Evolutionary conservation across 805 yeast genomes (phyloP), one percentile per base, ranked within the genome.

Genomic region (Wickerhamiella parazyma): DNA sequence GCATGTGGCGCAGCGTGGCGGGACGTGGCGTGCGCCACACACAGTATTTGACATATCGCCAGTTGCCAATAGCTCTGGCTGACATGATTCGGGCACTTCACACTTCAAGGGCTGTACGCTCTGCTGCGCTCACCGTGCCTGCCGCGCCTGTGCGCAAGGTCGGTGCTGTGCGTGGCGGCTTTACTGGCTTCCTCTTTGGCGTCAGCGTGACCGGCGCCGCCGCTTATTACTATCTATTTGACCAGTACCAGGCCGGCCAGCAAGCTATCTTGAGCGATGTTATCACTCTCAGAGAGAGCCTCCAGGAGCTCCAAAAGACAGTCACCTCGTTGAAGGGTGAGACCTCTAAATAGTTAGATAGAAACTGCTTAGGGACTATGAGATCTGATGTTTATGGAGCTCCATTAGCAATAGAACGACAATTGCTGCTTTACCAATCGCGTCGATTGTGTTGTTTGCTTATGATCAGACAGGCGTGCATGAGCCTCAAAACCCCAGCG

Each of bases 111-210:
- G 41, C 28, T n/a, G 12, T 42, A 33, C 41, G 45, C 33, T 22
- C 25, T 11, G 20, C 39, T 24, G 38, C 24, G 14, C 19, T 26
- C 21, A 39, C 28, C 19, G 41, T 34, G 8, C 38, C 45, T 21
- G 45, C 41, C 26, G 41, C 40, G 3, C 48, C 48, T 6, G 45
- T 38, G 14, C 48, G 48, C 22, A 40, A 39, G 19, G 38, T 48
- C n/a, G 51, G 49, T 20, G 58, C 58, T 18, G 45, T 53, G 16
- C 50, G 58, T n/a, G 57, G 52, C 34, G 65, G 69, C 4, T 66
- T 84, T 49, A 65, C 82, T 44, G 95, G 95, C 1, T 85, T 84
- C 62, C 69, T 84, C 44, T 66, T 77, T 24, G 94, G 95, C 36
- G 80, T 79, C 31, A 67, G 84, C 18, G 59, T 71, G 49, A 80